Evolutionary conservation across 306 rosid genomes (phyloP).

Genomic region (Pueraria montana): DNA sequence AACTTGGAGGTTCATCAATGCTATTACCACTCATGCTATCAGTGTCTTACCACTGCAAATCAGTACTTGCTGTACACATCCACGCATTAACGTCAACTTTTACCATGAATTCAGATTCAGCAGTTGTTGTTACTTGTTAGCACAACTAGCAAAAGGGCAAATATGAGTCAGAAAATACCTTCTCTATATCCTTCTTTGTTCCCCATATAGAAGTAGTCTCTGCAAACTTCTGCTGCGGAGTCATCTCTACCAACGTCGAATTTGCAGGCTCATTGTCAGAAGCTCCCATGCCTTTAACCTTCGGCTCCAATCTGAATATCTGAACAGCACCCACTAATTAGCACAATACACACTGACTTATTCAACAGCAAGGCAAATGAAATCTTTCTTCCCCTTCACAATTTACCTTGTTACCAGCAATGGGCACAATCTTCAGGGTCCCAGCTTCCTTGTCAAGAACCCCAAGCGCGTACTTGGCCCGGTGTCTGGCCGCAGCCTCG

Average conservation of each 20-base stretch:
- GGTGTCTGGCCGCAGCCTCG: constrained; percentile 76
- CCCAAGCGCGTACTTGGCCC: constrained; percentile 71
- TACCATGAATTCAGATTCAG: not conserved
- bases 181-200: constrained; percentile 63
- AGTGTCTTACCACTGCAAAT: not conserved
- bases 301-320: constrained; percentile 92
- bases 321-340: constrained; percentile 44
- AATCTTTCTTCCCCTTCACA: not conserved
- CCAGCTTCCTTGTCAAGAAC: constrained; percentile 78
- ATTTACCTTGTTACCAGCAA: constrained; percentile 78
- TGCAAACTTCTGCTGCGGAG: constrained; percentile 46
- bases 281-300: constrained; percentile 57
- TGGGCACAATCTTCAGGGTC: constrained; percentile 68
- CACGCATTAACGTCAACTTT: not conserved
- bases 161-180: constrained; percentile 54
- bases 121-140: not conserved
- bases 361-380: not conserved
- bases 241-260: constrained; percentile 54
- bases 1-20: too few species aligned
- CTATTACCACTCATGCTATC: not conserved
- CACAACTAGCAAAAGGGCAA: constrained; percentile 22
- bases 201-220: constrained; percentile 60
- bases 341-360: not conserved
- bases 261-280: constrained; percentile 55
- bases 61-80: not conserved